Evolutionary conservation across 176 grass and related monocot species (phyloP).

Genomic region (Poa pratensis): DNA sequence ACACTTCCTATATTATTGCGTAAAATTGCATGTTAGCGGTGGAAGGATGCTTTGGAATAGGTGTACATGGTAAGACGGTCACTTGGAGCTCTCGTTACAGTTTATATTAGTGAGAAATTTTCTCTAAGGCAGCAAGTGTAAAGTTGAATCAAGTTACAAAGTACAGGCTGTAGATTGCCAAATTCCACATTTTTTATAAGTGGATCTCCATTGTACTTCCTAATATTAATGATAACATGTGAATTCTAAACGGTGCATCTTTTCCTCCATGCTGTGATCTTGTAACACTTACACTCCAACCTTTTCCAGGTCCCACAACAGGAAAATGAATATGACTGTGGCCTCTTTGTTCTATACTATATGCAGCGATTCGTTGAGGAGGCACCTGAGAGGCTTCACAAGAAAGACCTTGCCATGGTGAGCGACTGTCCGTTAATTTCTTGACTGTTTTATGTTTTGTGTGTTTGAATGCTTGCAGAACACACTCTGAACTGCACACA

Average conservation of each 20-base stretch:
- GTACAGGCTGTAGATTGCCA: neutral
- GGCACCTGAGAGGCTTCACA: conserved; percentile 81
- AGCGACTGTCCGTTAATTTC: conserved; percentile 31
- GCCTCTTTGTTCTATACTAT: conserved; percentile 92
- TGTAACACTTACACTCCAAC: conserved; percentile 1
- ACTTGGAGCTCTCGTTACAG: neutral
- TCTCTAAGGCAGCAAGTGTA: neutral
- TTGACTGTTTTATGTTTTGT: conserved; percentile 28
- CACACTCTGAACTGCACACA: neutral
- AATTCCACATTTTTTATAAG: neutral
- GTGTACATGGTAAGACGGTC: neutral
- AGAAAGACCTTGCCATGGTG: conserved; percentile 64
- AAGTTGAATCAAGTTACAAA: neutral
- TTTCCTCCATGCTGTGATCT: neutral
- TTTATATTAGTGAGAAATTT: conserved; percentile 29
- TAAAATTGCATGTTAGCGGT: conserved; percentile 15
- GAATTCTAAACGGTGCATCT: neutral
- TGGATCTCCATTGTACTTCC: neutral
- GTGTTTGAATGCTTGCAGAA: conserved; percentile 1
- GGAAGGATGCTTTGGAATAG: conserved; percentile 8
- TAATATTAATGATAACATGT: neutral
- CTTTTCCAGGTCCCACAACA: conserved; percentile 88
- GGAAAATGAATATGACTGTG: conserved; percentile 91
- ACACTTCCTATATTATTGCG: neutral
- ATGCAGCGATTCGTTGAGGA: conserved; percentile 75